Evolutionary conservation across 169 alveolate species (phyloP), one percentile per base, ranked within the genome.

Genomic region (Eimeria zaria): DNA sequence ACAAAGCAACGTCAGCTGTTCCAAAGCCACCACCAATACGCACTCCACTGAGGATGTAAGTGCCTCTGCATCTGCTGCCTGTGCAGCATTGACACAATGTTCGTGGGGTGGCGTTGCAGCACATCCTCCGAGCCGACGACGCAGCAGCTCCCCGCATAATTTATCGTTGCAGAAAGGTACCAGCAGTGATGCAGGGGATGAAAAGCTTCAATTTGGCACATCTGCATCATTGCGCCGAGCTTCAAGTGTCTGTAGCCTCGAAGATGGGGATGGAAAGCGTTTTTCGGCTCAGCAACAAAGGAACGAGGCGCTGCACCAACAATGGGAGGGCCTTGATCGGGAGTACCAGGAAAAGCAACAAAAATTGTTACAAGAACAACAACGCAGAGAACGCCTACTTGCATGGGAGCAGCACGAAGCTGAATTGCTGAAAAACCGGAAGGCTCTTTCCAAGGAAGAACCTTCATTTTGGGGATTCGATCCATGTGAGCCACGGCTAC

Each of bases 401-500:
- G 93, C 93, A 8, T 87, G 93, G 93, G 93, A 87, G 12, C 93
- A 87, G 24, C 78, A 83, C 44, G 93, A 87, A 22, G 93, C 93
- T 55, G 93, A 87, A 55, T 53, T 87, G 58, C 81, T 87, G 83
- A 87, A 87, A 44, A 87, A 87, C 62, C 64, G 93, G 24, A 87
- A 87, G 60, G 93, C 93, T 36, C 93, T 87, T 9, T 87, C 93
- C 81, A 87, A 87, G 62, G 93, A 87, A 27, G 93, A 87, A 41
- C 93, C 93, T 39, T 87, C 93, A 8, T 87, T 87, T 44, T 87
- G 93, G 93, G 93, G 93, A 58, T 87, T 87, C 36, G 93, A 87
- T 18, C 93, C 93, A 87, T 87, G 93, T 87, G 93, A 87, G 93
- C 55, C 81, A 30, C 64, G 36, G 55, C 74, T 46, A 24, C 67